Evolutionary conservation across 2,329 filamentous ascomycete species (phyloP).

Genomic region (Beauveria sp.): DNA sequence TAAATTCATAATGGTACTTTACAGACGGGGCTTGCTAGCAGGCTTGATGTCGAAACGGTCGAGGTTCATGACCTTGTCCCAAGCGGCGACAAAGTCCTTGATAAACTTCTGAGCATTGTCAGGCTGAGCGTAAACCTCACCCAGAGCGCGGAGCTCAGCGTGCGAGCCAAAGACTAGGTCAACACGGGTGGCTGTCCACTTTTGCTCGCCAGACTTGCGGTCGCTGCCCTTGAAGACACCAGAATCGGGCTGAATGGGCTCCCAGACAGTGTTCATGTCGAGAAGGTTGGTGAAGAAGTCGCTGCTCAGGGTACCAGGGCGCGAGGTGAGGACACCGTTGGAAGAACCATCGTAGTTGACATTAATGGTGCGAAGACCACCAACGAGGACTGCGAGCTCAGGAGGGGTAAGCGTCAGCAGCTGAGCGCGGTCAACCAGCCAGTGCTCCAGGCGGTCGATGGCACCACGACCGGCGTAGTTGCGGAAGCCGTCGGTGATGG

Average conservation of each 20-base stretch:
- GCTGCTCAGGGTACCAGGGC: slow-evolving; percentile 63
- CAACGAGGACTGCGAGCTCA: slow-evolving; percentile 63
- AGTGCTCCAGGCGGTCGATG: slow-evolving; percentile 58
- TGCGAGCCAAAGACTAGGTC: slow-evolving; percentile 70
- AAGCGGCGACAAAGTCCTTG: slow-evolving; percentile 63
- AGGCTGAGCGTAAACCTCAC: slow-evolving; percentile 59
- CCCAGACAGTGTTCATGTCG: slow-evolving; percentile 58
- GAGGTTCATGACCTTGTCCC: slow-evolving; percentile 68
- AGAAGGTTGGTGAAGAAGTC: slow-evolving; percentile 80
- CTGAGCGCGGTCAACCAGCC: slow-evolving; percentile 64
- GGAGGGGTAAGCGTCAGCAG: slow-evolving; percentile 64
- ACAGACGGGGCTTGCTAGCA: slow-evolving; percentile 4
- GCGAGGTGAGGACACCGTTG: slow-evolving; percentile 60
- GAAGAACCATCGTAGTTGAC: slow-evolving; percentile 64
- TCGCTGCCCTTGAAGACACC: slow-evolving; percentile 59
- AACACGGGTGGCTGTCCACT: slow-evolving; percentile 61
- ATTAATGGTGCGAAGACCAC: slow-evolving; percentile 62
- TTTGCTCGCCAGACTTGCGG: slow-evolving; percentile 56
- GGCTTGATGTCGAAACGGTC: slow-evolving; percentile 54
- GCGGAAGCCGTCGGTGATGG: slow-evolving; percentile 67
- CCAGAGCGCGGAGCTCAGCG: slow-evolving; percentile 61
- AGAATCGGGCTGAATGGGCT: slow-evolving; percentile 26
- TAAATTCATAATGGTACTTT: slow-evolving; percentile 5
- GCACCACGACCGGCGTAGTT: slow-evolving; percentile 61
- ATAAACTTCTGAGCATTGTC: slow-evolving; percentile 58